Percentiles rank a stretch among this genome's conserved stretches.
Conservation (phyloP, 2,329 filamentous ascomycete genomes). For the Biscogniauxia mediterranea region DNA sequence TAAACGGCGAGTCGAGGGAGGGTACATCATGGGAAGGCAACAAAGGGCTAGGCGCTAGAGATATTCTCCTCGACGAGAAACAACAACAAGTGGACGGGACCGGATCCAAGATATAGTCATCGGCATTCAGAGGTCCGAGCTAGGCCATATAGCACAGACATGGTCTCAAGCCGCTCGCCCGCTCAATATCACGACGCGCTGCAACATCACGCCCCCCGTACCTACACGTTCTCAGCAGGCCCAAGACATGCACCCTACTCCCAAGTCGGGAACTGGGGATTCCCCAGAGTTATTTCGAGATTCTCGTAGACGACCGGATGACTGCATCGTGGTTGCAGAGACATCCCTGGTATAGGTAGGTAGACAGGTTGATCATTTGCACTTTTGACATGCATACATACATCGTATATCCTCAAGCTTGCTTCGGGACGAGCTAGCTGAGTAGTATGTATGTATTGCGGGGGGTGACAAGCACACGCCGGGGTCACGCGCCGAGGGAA, state of each 20-base stretch:
- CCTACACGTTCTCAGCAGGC: neutral
- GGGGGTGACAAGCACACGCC: neutral
- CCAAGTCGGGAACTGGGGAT: neutral
- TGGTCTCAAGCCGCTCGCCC: neutral
- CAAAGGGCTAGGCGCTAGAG: neutral
- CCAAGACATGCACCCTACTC: neutral
- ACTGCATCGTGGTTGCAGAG: neutral
- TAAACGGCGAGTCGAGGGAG: neutral
- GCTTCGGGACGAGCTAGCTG: too few relatives aligned
- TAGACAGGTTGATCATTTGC: neutral
- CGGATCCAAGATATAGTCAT: constrained; percentile 3
- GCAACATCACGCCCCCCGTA: neutral
- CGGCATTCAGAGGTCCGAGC: neutral
- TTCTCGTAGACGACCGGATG: neutral
- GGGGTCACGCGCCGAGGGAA: neutral
- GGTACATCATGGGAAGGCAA: constrained; percentile 14
- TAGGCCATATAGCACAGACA: neutral
- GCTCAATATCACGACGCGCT: neutral
- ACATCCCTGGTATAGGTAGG: neutral
- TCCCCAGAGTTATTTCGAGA: neutral
- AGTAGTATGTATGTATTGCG: neutral
- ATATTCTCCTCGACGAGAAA: neutral
- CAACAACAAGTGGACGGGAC: neutral
- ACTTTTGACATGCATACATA: neutral
- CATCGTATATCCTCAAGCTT: neutral